Conservation (phyloP, 163 green algal genomes). For the Chloromonas sp. region DNA sequence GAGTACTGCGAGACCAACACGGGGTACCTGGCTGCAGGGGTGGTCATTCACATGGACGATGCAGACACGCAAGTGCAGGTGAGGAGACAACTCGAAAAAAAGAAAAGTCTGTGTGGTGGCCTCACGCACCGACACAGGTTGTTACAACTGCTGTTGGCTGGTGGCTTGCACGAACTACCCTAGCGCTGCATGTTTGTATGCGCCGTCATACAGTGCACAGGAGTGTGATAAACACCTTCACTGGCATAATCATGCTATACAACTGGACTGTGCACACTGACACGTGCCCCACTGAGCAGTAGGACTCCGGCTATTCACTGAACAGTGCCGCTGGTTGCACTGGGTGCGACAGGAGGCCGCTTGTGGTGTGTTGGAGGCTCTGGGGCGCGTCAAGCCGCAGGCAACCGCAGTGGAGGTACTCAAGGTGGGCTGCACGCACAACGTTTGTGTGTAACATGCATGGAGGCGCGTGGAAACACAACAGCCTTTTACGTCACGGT, state of each 20-base stretch:
- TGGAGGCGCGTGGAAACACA: background rate
- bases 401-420: constrained; percentile 36
- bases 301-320: no score
- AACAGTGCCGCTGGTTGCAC: background rate
- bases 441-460: background rate
- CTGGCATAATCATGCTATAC: no score
- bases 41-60: constrained; percentile 84
- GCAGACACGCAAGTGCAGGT: constrained; percentile 45
- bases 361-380: constrained; percentile 38
- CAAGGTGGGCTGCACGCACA: constrained; percentile 18
- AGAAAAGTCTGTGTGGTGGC: no score
- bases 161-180: no score
- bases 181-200: no score
- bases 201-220: no score
- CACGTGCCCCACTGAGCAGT: no score
- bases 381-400: constrained; percentile 32
- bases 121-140: no score
- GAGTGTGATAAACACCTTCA: no score
- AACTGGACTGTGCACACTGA: no score
- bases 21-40: constrained; percentile 53
- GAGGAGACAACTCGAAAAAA: no score
- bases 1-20: constrained; percentile 58
- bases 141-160: no score
- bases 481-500: background rate
- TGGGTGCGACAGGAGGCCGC: constrained; percentile 20